Conservation (phyloP, 163 green algal genomes). For the Coccomyxa subellipsoidea region DNA sequence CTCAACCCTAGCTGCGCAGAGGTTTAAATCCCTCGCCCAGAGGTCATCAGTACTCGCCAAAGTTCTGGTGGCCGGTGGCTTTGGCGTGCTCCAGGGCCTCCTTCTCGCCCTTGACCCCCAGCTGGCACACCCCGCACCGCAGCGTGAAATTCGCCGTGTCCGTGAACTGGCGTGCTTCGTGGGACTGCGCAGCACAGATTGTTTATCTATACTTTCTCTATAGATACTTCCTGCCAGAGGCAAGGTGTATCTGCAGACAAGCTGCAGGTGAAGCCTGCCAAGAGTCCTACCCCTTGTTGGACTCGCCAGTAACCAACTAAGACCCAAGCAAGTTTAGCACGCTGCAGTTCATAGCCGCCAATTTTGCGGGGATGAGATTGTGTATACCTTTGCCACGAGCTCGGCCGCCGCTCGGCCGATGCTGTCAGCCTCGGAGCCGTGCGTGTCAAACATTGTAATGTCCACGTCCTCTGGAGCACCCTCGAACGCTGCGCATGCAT, state of each 20-base stretch:
- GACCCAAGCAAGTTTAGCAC: too few relatives aligned
- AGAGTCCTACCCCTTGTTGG: too few relatives aligned
- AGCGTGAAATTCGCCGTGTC: slow-evolving; percentile 91
- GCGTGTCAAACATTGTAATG: slow-evolving; percentile 56
- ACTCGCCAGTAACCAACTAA: not conserved
- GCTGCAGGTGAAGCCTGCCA: too few relatives aligned
- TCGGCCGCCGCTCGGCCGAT: slow-evolving; percentile 28
- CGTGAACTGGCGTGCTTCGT: slow-evolving; percentile 77
- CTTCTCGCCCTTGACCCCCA: slow-evolving; percentile 75
- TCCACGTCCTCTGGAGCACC: slow-evolving; percentile 80
- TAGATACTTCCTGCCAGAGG: too few relatives aligned
- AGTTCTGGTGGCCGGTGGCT: slow-evolving; percentile 78
- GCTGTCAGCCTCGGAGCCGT: not conserved
- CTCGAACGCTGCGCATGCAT: slow-evolving; percentile 45
- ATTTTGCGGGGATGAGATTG: too few relatives aligned
- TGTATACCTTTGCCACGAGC: slow-evolving; percentile 24
- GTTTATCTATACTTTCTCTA: not conserved
- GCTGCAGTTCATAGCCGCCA: too few relatives aligned
- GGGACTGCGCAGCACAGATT: slow-evolving; percentile 23
- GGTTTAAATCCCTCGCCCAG: too few relatives aligned
- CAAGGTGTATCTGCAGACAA: too few relatives aligned
- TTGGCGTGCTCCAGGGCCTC: slow-evolving; percentile 86
- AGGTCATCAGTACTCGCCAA: slow-evolving; percentile 18
- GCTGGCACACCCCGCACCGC: slow-evolving; percentile 81
- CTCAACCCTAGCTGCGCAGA: too few relatives aligned